phyloP scores from a whole-genome alignment of 495 filamentous ascomycete genomes.

The Parachaetomium inaequale region DNA sequence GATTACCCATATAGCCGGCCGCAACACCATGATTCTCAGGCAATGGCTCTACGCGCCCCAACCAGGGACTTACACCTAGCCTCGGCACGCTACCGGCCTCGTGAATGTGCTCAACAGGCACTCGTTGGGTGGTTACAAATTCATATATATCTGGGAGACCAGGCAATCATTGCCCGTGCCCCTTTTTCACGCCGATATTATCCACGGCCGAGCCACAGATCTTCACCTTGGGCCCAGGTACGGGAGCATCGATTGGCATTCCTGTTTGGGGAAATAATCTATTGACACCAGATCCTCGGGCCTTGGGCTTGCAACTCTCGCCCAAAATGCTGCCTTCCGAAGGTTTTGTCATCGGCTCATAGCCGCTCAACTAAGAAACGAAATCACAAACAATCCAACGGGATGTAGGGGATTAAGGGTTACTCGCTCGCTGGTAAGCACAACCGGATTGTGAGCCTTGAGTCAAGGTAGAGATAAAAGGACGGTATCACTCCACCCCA shows the following conservation, averaged over 20 bases:
- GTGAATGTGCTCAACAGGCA: not conserved
- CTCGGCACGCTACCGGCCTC: not conserved
- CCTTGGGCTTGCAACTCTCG: not conserved
- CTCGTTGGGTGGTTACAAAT: not conserved
- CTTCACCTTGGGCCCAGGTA: not conserved
- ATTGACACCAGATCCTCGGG: not conserved
- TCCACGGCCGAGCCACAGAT: not conserved
- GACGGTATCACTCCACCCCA: too few relatives aligned
- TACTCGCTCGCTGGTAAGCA: too few relatives aligned
- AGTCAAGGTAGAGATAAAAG: too few relatives aligned
- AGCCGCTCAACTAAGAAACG: not conserved
- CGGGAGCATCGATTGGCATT: not conserved
- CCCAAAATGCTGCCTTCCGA: not conserved
- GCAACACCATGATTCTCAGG: not conserved
- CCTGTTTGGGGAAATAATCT: not conserved
- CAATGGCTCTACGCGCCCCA: not conserved
- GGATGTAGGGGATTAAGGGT: not conserved
- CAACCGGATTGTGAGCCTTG: not conserved
- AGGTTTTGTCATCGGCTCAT: not conserved
- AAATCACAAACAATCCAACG: not conserved
- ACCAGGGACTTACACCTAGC: not conserved
- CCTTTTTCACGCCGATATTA: not conserved
- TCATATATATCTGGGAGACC: not conserved
- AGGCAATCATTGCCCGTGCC: not conserved
- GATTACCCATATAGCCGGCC: conserved; percentile 1